Evolutionary conservation across 805 yeast species (phyloP).

Genomic region (Ogataea sp.): DNA sequence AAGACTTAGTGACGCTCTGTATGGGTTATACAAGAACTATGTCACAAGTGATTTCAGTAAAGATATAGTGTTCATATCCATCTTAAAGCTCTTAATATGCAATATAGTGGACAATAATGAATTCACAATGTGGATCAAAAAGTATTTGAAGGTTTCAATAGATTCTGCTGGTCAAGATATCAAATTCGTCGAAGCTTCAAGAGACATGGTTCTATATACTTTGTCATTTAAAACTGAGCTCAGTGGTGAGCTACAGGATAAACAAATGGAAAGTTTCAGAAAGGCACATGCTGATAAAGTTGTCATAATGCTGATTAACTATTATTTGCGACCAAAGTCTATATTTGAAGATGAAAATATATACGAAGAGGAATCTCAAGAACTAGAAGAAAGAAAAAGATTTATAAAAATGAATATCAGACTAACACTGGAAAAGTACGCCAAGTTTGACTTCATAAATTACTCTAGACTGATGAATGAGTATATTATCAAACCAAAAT

Average conservation of each 20-base stretch:
- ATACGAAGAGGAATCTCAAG: slow-evolving; percentile 19
- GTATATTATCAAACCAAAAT: slow-evolving; percentile 23
- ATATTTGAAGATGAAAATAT: slow-evolving; percentile 10
- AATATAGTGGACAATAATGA: slow-evolving; percentile 24
- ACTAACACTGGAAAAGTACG: slow-evolving; percentile 32
- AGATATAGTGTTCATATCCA: slow-evolving; percentile 31
- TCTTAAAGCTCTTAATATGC: slow-evolving; percentile 27
- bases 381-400: slow-evolving; percentile 39
- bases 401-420: slow-evolving; percentile 38
- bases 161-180: slow-evolving; percentile 50
- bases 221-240: neutral
- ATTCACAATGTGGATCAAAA: slow-evolving; percentile 39
- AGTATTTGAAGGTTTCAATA: slow-evolving; percentile 41
- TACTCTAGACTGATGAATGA: slow-evolving; percentile 31
- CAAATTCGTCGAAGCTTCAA: slow-evolving; percentile 13
- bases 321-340: slow-evolving; percentile 10
- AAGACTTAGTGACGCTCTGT: slow-evolving; percentile 29
- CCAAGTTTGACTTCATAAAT: slow-evolving; percentile 25
- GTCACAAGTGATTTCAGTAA: slow-evolving; percentile 22
- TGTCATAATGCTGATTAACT: slow-evolving; percentile 11
- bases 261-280: slow-evolving; percentile 3
- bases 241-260: slow-evolving; percentile 2
- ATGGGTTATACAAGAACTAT: slow-evolving; percentile 24
- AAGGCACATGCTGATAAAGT: slow-evolving; percentile 10
- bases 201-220: slow-evolving; percentile 2